phyloP scores from a whole-genome alignment of 352 stramenopile genomes.

The Phytophthora rubi region DNA sequence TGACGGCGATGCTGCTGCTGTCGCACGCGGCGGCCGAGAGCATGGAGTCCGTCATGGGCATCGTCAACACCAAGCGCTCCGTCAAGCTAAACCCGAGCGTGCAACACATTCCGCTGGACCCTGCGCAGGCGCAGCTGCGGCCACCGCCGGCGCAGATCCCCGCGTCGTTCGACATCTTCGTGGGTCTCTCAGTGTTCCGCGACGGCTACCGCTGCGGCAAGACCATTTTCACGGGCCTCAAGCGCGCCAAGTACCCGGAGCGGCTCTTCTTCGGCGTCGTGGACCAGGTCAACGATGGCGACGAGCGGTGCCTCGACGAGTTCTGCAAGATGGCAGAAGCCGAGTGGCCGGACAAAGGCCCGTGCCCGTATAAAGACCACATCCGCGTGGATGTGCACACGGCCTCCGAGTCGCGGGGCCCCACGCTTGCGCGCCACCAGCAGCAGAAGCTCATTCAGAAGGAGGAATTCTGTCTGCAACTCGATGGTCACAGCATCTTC shows the following conservation, averaged over 20 bases:
- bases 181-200: slow-evolving; percentile 84
- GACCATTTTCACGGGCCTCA: slow-evolving; percentile 82
- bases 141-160: slow-evolving; percentile 66
- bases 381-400: slow-evolving; percentile 71
- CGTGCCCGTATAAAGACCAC: slow-evolving; percentile 76
- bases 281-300: slow-evolving; percentile 79
- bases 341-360: slow-evolving; percentile 66
- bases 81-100: slow-evolving; percentile 72
- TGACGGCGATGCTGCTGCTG: slow-evolving; percentile 19
- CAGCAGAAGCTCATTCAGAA: slow-evolving; percentile 80
- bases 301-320: slow-evolving; percentile 75
- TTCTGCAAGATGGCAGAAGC: slow-evolving; percentile 78
- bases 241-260: slow-evolving; percentile 71
- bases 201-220: slow-evolving; percentile 83
- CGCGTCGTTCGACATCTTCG: slow-evolving; percentile 64
- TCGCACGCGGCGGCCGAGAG: slow-evolving; percentile 15
- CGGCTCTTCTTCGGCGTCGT: slow-evolving; percentile 84
- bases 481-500: slow-evolving; percentile 88
- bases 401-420: slow-evolving; percentile 76
- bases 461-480: slow-evolving; percentile 87
- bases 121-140: slow-evolving; percentile 43
- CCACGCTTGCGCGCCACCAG: slow-evolving; percentile 79
- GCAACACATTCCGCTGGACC: slow-evolving; percentile 72
- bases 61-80: slow-evolving; percentile 63
- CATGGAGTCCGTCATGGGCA: slow-evolving; percentile 53